Base-by-base conservation (phyloP, 371 early-diverging fungal genomes). In the Mortierella sp. region DNA sequence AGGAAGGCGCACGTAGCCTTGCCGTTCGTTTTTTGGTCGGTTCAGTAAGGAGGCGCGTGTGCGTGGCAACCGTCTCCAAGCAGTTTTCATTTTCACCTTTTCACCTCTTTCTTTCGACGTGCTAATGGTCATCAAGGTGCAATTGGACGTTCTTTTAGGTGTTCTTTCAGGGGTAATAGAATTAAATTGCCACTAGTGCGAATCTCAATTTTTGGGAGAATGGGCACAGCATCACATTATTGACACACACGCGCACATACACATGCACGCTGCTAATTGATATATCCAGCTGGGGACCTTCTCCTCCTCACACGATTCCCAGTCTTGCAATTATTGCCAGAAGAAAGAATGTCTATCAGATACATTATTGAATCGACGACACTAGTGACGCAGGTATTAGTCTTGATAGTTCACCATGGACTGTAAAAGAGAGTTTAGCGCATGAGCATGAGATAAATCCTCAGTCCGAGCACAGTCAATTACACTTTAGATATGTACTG, bases 161-260 rank as follows among this genome's bases (percentile, higher is more conserved):
- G 38, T 68, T 42, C 68, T 68, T 68, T 68, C 68, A 24, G 68
- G 42, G 24, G 68, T 42, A 38, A 42, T 21, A 3, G 31, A 63
- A 28, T 34, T 34, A 16, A 13, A 34, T 19, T 34, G 21, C 68
- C 24, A 24, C 42, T 68, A 68, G 42, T 4, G 42, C 44, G 21
- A 42, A 10, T 34, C 7, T 2, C 16, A 19, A 65, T 8, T 65
- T 34, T 19, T 8, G 2, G 34, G 6, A 19, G 54, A 24, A 26
- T 26, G 57, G 44, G 44, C 68, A 68, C 24, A 68, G 68, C 68
- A 68, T 42, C 68, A 68, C 44, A 68, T 68, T 68, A 38, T 42
- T 42, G 24, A 42, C 68, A 24, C 42, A 24, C 24, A 24, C 24
- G 11, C 68, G 44, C 68, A 24, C 68, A 19, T 21, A 68, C 68